Base-by-base conservation (phyloP, 2,329 filamentous ascomycete species). In the Stylonectria norvegica region DNA sequence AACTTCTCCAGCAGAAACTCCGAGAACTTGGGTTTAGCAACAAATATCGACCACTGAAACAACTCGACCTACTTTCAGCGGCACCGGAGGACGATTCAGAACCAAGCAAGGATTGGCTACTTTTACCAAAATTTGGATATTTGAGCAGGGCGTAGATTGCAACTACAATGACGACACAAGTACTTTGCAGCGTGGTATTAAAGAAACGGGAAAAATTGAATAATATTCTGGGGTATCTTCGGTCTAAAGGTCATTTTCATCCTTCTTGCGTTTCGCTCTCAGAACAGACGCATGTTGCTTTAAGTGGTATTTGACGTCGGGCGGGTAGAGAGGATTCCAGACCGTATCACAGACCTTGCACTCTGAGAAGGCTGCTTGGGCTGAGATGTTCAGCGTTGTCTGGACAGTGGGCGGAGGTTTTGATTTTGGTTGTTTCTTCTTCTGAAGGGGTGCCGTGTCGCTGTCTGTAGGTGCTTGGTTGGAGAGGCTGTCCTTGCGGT, bases 361-460 rank as follows among this genome's bases (percentile, higher is more conserved):
- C 38, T 72, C 68, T 2, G 66, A 62, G 43, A 71, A 71, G 1
- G 67, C 55, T 3, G 67, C 64, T 18, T 65, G 60, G 1, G 61
- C 57, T 0, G 69, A 70, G 3, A 72, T 55, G 22, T 71, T 71
- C n/a, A 71, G 58, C 2, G 68, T 71, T 2, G 65, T 71, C 36
- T 72, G 69, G 1, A 71, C 54, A 1, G 52, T 47, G 2, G 60
- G 39, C 1, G 47, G 32, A 6, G 45, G n/a, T 27, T 56, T 62
- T 4, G 20, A 18, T 18, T 53, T 61, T 3, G 38, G 14, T 12
- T 10, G 8, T 39, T 59, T 14, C 43, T 50, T 20, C 37, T 27
- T 30, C 30, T 25, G 6, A n/a, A n/a, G n/a, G 20, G 19, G 33
- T 16, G 9, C 11, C 5, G 45, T 19, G 38, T 17, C 14, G n/a